Conservation (phyloP, 108 stramenopile species). For the Discostella pseudostelligera region DNA sequence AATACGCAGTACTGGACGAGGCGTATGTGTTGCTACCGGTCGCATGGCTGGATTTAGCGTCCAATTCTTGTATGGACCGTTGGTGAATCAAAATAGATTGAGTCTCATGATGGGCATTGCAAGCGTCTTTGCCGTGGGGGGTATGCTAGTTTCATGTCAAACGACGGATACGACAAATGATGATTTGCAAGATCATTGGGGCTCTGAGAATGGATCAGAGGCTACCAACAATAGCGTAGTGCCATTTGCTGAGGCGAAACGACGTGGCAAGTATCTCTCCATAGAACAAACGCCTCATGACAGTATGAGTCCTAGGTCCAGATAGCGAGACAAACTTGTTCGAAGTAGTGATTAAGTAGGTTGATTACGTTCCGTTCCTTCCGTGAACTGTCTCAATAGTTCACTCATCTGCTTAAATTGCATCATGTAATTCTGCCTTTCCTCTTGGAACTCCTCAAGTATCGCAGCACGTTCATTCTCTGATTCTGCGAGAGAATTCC, state of each 20-base stretch:
- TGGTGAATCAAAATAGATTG: conserved; percentile 18
- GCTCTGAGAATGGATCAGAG: conserved; percentile 2
- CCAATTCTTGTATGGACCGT: conserved; percentile 35
- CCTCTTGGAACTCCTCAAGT: conserved; percentile 31
- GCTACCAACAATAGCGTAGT: background rate
- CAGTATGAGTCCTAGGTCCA: too few relatives aligned
- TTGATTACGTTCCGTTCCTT: background rate
- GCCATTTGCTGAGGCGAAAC: background rate
- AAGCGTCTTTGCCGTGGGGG: conserved; percentile 15
- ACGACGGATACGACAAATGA: conserved; percentile 42
- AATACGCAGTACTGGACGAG: conserved; percentile 40
- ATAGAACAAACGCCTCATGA: background rate
- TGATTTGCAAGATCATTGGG: conserved; percentile 41
- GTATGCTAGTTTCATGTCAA: conserved; percentile 10
- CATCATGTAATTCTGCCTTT: conserved; percentile 26
- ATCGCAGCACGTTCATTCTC: conserved; percentile 26
- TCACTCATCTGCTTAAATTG: conserved; percentile 32
- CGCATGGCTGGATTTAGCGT: conserved; percentile 32
- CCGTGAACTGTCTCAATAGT: conserved; percentile 15
- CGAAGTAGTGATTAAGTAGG: too few relatives aligned
- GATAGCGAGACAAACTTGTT: too few relatives aligned
- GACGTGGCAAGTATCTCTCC: conserved; percentile 14
- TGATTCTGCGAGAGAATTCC: conserved; percentile 27
- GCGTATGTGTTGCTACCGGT: conserved; percentile 45
- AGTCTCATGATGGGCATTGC: conserved; percentile 28